A percentile compares a stretch with the other conserved stretches of the same genome.
phyloP scores from a whole-genome alignment of 2,329 filamentous ascomycete genomes.

The Proliferodiscus dingleyae region DNA sequence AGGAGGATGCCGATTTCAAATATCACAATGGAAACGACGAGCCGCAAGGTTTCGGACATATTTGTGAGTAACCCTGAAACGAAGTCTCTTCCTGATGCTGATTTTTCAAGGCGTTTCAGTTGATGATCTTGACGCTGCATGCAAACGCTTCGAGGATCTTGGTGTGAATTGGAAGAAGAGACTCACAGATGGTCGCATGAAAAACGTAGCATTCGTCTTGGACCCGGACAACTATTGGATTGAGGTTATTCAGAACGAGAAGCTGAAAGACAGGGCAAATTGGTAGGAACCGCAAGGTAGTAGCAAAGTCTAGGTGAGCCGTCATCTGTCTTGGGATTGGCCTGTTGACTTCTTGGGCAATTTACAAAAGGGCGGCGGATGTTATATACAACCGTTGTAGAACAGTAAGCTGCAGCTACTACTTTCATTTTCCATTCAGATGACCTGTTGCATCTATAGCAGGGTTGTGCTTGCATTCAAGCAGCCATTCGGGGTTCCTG shows the following conservation, averaged over 20 bases:
- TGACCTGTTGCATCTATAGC: not conserved
- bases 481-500: conserved; percentile 9
- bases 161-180: conserved; percentile 92
- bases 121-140: conserved; percentile 84
- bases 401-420: not conserved
- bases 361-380: not conserved
- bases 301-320: not conserved
- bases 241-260: conserved; percentile 74
- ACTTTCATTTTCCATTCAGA: not conserved
- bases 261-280: conserved; percentile 40
- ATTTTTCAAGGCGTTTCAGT: conserved; percentile 62
- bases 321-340: not conserved
- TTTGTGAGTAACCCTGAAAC: conserved; percentile 74
- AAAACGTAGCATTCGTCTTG: conserved; percentile 85
- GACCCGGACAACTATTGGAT: conserved; percentile 80
- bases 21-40: conserved; percentile 92
- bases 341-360: not conserved
- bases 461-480: conserved; percentile 1
- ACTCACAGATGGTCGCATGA: conserved; percentile 87
- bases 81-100: not conserved
- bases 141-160: conserved; percentile 75
- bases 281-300: conserved; percentile 15
- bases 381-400: conserved; percentile 1
- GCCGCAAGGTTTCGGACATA: conserved; percentile 91
- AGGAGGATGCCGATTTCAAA: conserved; percentile 76